Percentiles rank a stretch among this genome's conserved stretches.
phyloP scores from a whole-genome alignment of 2,329 filamentous ascomycete genomes.

The Phyllosticta citribraziliensis region DNA sequence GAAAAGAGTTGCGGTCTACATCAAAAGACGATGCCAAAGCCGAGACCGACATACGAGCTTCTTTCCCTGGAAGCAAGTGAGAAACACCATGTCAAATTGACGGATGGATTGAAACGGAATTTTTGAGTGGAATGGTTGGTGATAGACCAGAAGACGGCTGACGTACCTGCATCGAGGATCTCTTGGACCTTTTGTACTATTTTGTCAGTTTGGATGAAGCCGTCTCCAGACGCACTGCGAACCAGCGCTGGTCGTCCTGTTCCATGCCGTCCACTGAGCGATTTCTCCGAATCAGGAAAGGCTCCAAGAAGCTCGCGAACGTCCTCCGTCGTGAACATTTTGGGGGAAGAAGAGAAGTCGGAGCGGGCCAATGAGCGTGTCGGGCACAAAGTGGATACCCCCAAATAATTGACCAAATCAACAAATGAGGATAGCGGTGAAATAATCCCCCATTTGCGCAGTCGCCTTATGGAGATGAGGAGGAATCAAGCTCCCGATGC shows the following conservation, averaged over 20 bases:
- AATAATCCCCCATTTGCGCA: neutral
- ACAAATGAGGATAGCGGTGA: neutral
- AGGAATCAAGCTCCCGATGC: neutral
- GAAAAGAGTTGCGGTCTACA: neutral
- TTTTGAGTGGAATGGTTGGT: neutral
- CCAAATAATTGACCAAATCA: neutral
- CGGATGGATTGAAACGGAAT: neutral
- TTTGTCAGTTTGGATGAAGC: slow-evolving; percentile 19
- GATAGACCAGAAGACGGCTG: neutral
- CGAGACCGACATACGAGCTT: neutral
- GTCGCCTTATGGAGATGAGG: neutral
- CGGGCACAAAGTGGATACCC: neutral
- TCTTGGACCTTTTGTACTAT: slow-evolving; percentile 16
- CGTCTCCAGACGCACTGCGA: slow-evolving; percentile 16
- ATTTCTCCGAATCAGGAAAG: slow-evolving; percentile 14
- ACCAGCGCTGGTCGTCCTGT: slow-evolving; percentile 16
- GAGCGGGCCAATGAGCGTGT: neutral
- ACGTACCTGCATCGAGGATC: slow-evolving; percentile 10
- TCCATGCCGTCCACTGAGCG: neutral
- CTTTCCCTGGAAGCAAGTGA: neutral
- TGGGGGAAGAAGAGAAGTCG: neutral
- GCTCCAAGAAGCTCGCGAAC: slow-evolving; percentile 19
- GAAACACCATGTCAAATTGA: neutral
- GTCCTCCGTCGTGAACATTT: slow-evolving; percentile 27
- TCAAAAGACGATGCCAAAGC: neutral